A percentile compares a stretch with the other conserved stretches of the same genome.
Evolutionary conservation across 78 protist species (phyloP).

Genomic region (Tieghemostelium lacteum): DNA sequence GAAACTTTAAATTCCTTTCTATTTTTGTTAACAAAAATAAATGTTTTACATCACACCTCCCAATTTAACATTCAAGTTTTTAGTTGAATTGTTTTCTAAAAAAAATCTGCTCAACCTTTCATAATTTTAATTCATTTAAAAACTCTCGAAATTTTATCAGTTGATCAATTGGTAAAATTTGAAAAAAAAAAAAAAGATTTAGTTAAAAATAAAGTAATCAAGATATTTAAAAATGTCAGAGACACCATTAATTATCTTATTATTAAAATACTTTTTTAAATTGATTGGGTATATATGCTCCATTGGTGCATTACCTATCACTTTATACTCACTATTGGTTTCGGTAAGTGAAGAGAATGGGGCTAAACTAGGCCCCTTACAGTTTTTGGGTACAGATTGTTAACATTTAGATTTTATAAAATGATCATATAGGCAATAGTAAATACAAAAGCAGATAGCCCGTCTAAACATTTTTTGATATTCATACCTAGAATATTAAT

Average conservation of each 20-base stretch:
- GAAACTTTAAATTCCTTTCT: no score
- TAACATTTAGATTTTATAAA: neutral
- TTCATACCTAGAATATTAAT: conserved; percentile 38
- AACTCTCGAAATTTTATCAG: no score
- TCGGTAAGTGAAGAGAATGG: conserved; percentile 10
- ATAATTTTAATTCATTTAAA: no score
- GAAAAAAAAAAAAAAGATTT: no score
- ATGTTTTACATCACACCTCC: no score
- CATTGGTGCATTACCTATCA: conserved; percentile 30
- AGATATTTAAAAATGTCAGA: conserved; percentile 25
- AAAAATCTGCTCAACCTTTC: no score
- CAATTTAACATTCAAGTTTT: no score
- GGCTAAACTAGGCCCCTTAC: neutral
- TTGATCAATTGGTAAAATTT: no score
- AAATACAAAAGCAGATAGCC: neutral
- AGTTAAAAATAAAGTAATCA: no score
- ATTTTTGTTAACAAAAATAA: no score
- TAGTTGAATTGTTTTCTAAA: no score
- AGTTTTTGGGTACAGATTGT: neutral
- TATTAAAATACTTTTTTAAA: conserved; percentile 39
- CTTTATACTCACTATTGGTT: conserved; percentile 39
- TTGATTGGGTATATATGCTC: conserved; percentile 45
- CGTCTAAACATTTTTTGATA: conserved; percentile 6
- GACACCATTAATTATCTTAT: conserved; percentile 49
- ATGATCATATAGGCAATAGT: neutral